phyloP scores from a whole-genome alignment of 495 filamentous ascomycete species.

The Penicillium coffeae region DNA sequence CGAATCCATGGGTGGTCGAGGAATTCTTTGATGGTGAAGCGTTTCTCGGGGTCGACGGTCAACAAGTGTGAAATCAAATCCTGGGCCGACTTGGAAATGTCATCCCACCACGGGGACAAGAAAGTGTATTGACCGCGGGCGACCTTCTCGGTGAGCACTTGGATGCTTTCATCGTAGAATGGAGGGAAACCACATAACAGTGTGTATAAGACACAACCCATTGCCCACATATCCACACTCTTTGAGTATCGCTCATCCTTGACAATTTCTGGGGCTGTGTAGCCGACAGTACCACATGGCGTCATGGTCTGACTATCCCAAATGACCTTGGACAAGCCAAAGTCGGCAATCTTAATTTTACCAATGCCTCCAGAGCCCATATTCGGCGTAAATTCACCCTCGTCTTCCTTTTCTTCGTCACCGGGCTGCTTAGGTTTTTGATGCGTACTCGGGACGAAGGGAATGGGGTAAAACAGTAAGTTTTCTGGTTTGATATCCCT shows the following conservation, averaged over 20 bases:
- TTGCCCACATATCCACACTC: constrained; percentile 98
- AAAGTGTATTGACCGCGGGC: constrained; percentile 96
- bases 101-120: constrained; percentile 98
- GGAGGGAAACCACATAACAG: constrained; percentile 95
- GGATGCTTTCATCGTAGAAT: constrained; percentile 98
- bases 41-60: constrained; percentile 87
- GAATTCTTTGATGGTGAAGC: constrained; percentile 86
- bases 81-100: constrained; percentile 92
- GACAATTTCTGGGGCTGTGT: constrained; percentile 98
- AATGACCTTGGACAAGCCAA: constrained; percentile 93
- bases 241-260: constrained; percentile 99
- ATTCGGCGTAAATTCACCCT: constrained; percentile 86
- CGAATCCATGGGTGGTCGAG: constrained; percentile 89
- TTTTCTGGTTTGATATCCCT: constrained; percentile 99
- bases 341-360: constrained; percentile 94
- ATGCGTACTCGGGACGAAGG: constrained; percentile 73
- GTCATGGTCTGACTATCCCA: constrained; percentile 99
- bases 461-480: constrained; percentile 82
- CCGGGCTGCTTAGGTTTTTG: constrained; percentile 75
- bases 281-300: constrained; percentile 95
- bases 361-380: constrained; percentile 91
- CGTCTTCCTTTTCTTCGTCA: constrained; percentile 96
- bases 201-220: constrained; percentile 96
- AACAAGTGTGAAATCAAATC: constrained; percentile 91
- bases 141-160: constrained; percentile 95